Percentiles rank a stretch among this genome's conserved stretches.
phyloP scores from a whole-genome alignment of 2,329 filamentous ascomycete genomes.

The Mollisiaceae sp. region DNA sequence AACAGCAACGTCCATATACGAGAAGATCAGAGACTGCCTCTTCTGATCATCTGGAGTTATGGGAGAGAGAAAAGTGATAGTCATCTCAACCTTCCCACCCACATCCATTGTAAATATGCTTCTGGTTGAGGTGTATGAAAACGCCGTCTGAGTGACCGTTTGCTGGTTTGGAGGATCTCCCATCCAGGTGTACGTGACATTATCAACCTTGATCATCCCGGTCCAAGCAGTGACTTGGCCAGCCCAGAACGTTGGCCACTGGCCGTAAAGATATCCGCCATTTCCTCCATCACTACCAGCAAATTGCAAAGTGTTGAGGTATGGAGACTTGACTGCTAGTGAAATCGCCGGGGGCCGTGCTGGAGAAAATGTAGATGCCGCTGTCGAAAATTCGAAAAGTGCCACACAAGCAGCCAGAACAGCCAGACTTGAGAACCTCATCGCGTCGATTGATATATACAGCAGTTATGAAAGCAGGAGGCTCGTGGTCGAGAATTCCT shows the following conservation, averaged over 20 bases:
- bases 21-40: slow-evolving; percentile 72
- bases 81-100: slow-evolving; percentile 64
- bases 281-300: slow-evolving; percentile 65
- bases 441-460: neutral
- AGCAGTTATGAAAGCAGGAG: neutral
- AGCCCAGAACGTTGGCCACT: slow-evolving; percentile 73
- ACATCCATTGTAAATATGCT: slow-evolving; percentile 73
- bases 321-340: slow-evolving; percentile 75
- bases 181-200: slow-evolving; percentile 69
- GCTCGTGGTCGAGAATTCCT: neutral
- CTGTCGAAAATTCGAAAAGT: slow-evolving; percentile 17
- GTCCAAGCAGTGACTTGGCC: slow-evolving; percentile 67
- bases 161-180: slow-evolving; percentile 55
- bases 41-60: slow-evolving; percentile 69
- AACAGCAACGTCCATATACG: slow-evolving; percentile 70
- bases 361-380: slow-evolving; percentile 62
- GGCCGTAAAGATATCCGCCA: slow-evolving; percentile 69
- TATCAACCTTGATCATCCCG: slow-evolving; percentile 73
- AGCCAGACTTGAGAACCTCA: slow-evolving; percentile 6
- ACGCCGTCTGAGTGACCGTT: slow-evolving; percentile 63
- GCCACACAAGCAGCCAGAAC: slow-evolving; percentile 7
- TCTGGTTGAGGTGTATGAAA: slow-evolving; percentile 74
- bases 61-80: slow-evolving; percentile 72
- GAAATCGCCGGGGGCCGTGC: slow-evolving; percentile 71
- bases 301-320: slow-evolving; percentile 72